Base-by-base conservation (phyloP, 139 green algal genomes). In the Ettlia oleoabundans region DNA sequence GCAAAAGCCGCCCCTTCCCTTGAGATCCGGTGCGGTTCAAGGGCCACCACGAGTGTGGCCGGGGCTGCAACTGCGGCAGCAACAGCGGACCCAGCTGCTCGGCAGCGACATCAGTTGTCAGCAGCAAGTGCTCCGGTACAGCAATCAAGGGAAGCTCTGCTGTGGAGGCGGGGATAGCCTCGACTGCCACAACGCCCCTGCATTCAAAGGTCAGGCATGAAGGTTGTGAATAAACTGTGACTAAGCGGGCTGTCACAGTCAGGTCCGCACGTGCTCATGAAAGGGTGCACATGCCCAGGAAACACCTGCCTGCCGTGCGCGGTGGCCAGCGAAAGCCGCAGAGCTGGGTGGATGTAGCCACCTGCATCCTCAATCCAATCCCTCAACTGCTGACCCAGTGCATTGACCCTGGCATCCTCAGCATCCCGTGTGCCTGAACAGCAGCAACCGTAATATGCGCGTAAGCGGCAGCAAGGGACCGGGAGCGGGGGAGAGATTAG, bases 61-160 rank as follows among this genome's bases (percentile, higher is more conserved):
- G 4, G n/a, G 4, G 22, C 3, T 7, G 53, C 24, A n/a, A n/a
- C n/a, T 26, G 26, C 35, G 21, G 73, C 35, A 52, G 53, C 38
- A 80, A 35, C 35, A 52, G 4, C 1, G 51, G 53, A 24, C 73
- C 53, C 18, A 80, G 73, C 35, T 22, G 73, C 35, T 68, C 33
- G 1, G 26, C 28, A 0, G 73, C 73, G 8, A 33, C 73, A 0
- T 52, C 37, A 0, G 52, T 40, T 3, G 73, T 80, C 26, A 80
- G 33, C 53, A 80, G 73, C 30, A 51, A 33, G 24, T 28, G 35
- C 73, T 80, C 73, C 15, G 73, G 73, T 22, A 80, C 73, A 7
- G 73, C 73, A 53, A 80, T 52, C 9, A 80, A 1, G 15, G 73
- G 35, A 24, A 24, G 37, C 18, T 67, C 33, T 18, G 73, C 73